Evolutionary conservation across 805 yeast genomes (phyloP), one percentile per base, ranked within the genome.

Genomic region (Scheffersomyces lignosus): DNA sequence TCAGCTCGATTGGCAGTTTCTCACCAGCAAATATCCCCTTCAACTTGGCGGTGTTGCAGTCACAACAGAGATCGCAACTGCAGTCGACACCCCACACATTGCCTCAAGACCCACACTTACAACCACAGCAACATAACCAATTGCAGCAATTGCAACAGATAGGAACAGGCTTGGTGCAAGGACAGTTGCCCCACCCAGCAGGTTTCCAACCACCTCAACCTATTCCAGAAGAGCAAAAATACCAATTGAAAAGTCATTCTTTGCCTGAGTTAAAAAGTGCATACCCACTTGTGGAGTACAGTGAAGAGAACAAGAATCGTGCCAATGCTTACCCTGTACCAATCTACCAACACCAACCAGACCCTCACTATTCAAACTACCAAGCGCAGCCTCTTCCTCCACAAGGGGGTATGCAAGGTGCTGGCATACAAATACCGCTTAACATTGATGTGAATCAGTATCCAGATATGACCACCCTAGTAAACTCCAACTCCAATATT

Each of bases 391-490:
- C 7, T 7, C 10, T 20, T 7, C n/a, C n/a, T n/a, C 24, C 24
- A 20, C 24, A 7, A 20, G 24, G 24, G 10, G 10, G 24, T 20
- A 10, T 20, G 7, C 24, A 7, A 7, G 10, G 10, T 20, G 24
- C 24, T 20, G 24, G 24, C 18, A 40, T 45, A 18, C 43, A 37
- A 20, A 34, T 45, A 12, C 49, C 49, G 3, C 37, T 29, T 28
- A 39, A 44, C 26, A 43, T 45, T 17, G 49, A 45, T 24, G 39
- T 45, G 14, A 41, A 52, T 34, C 56, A 51, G 26, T 66, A 58
- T 41, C 68, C 70, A 4, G 73, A 66, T 36, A 47, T 66, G 40
- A 66, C 73, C 3, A 56, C 71, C 4, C 45, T 66, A 49, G 58
- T 65, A 18, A 66, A 66, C 40, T 51, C 68, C 16, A 62, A 65